Percentiles rank a stretch among this genome's conserved stretches.
These are phyloP conservation scores for Lepidium sativum DNA, from an alignment of 345 rosid genomes.

Conservation along the genomic window DNA sequence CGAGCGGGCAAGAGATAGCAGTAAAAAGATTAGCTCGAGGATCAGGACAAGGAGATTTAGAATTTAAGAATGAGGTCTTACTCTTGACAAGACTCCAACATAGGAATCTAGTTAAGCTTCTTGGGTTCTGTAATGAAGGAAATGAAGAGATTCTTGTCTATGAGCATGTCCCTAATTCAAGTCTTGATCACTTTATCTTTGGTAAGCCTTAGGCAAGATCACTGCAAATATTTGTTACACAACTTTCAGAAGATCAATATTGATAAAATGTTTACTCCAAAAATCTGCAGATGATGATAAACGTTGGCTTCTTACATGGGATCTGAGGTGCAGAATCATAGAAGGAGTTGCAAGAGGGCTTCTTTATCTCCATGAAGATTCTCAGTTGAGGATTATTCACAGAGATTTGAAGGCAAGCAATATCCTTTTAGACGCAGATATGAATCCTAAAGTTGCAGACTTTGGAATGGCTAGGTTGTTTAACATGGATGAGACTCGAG, in stretches of 20 bases:
- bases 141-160: slow-evolving; percentile 43
- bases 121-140: slow-evolving; percentile 41
- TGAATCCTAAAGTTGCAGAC: slow-evolving; percentile 33
- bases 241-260: neutral
- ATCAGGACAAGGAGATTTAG: slow-evolving; percentile 45
- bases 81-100: slow-evolving; percentile 55
- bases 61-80: slow-evolving; percentile 46
- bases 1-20: slow-evolving; percentile 34
- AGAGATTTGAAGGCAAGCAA: slow-evolving; percentile 29
- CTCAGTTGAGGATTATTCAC: slow-evolving; percentile 26
- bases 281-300: slow-evolving; percentile 16
- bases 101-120: slow-evolving; percentile 45
- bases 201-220: slow-evolving; percentile 18
- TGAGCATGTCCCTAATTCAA: slow-evolving; percentile 42
- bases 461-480: slow-evolving; percentile 37
- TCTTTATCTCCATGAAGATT: slow-evolving; percentile 31
- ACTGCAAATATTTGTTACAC: neutral
- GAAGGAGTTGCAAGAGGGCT: slow-evolving; percentile 33
- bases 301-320: slow-evolving; percentile 19
- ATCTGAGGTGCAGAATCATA: slow-evolving; percentile 23
- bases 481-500: slow-evolving; percentile 26
- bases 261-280: neutral
- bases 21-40: slow-evolving; percentile 36
- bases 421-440: slow-evolving; percentile 23
- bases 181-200: slow-evolving; percentile 43